A percentile compares a stretch with the other conserved stretches of the same genome.
Conservation (phyloP, 495 filamentous ascomycete species). For the Neurospora sp. region DNA sequence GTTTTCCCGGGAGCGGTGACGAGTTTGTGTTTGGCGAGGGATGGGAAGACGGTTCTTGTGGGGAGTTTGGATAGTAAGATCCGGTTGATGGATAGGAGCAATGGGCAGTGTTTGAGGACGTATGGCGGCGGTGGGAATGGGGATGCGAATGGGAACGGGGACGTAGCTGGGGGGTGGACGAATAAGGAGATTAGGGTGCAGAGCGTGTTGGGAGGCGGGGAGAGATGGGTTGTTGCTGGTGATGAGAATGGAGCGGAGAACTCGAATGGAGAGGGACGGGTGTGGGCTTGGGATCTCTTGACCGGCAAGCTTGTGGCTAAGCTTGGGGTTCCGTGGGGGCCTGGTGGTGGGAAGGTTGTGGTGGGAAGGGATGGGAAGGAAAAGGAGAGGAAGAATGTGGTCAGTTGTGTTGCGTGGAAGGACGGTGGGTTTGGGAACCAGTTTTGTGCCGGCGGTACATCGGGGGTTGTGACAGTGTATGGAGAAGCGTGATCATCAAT, state of each 20-base stretch:
- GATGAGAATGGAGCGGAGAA: constrained; percentile 46
- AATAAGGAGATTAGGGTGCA: constrained; percentile 64
- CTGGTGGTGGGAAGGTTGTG: constrained; percentile 41
- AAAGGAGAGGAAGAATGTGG: constrained; percentile 41
- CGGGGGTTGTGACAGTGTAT: constrained; percentile 45
- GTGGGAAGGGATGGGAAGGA: constrained; percentile 42
- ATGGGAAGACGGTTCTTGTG: constrained; percentile 65
- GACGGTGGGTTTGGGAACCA: constrained; percentile 51
- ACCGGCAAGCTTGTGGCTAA: constrained; percentile 57
- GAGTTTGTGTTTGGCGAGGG: constrained; percentile 56
- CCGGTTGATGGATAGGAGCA: constrained; percentile 68
- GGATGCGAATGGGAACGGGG: not conserved
- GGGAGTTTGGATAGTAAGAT: constrained; percentile 67
- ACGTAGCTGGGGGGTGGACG: constrained; percentile 40
- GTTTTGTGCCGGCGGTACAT: constrained; percentile 46
- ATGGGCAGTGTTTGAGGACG: constrained; percentile 62
- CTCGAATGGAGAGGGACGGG: constrained; percentile 43
- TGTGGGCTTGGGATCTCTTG: constrained; percentile 88
- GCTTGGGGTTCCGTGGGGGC: constrained; percentile 50
- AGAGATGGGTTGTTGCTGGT: constrained; percentile 73
- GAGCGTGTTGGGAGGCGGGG: constrained; percentile 60
- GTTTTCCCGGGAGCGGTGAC: constrained; percentile 59
- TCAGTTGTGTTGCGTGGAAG: constrained; percentile 63
- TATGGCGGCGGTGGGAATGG: constrained; percentile 35
- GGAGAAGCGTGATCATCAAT: constrained; percentile 23